These are phyloP conservation scores for Prosopis cineraria DNA, from an alignment of 306 rosid genomes.

Conservation along the genomic window DNA sequence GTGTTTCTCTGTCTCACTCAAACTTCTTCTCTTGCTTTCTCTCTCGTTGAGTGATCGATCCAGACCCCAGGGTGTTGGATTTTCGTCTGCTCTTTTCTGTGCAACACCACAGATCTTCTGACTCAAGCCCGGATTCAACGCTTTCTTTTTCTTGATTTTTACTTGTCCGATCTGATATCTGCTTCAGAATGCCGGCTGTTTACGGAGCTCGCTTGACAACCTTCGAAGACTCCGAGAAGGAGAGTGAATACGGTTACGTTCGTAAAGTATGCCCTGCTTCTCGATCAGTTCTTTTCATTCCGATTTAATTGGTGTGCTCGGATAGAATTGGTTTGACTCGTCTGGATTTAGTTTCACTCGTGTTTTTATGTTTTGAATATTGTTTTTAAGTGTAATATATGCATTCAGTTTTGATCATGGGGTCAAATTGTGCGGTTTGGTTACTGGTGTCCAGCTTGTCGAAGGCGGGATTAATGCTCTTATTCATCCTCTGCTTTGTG, in stretches of 20 bases:
- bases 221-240: conserved; percentile 97
- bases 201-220: conserved; percentile 92
- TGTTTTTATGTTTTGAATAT: neutral
- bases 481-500: neutral
- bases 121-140: conserved; percentile 7
- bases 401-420: neutral
- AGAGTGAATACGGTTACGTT: conserved; percentile 97
- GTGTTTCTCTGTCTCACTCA: neutral
- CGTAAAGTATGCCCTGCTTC: conserved; percentile 70
- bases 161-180: conserved; percentile 41
- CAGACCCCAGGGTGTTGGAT: conserved; percentile 45
- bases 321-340: neutral
- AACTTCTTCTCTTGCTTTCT: neutral
- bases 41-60: conserved; percentile 23
- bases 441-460: neutral
- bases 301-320: neutral
- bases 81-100: neutral
- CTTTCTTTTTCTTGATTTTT: neutral
- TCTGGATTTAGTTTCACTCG: conserved; percentile 19
- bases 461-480: neutral
- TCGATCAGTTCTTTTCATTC: neutral
- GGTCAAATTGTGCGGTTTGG: neutral
- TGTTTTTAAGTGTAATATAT: neutral
- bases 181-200: conserved; percentile 77
- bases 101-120: conserved; percentile 22